Evolutionary conservation across 345 rosid genomes (phyloP), one percentile per base, ranked within the genome.

Genomic region (Eucalyptus microcorys): DNA sequence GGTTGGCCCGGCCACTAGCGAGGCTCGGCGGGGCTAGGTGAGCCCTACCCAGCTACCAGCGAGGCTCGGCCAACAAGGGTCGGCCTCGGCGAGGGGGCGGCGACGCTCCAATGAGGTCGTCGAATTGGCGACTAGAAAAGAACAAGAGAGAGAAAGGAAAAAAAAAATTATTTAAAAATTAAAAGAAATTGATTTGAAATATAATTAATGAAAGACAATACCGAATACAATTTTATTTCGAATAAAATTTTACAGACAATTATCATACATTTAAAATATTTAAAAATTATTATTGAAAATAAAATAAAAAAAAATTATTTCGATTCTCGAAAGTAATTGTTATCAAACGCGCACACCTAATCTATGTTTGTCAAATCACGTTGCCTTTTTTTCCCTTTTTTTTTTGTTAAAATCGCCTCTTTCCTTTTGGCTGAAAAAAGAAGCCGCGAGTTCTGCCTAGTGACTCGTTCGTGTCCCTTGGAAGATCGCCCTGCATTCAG

Each of bases 211-310:
- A 49, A 14, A 0, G n/a, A 49, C 3, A 1, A 0, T 14, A 49
- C 0, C 1, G 1, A 49, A 49, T 0, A 3, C 1, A 49, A 49
- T 49, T 49, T 0, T 14, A 14, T 49, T 49, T 0, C 0, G 14
- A n/a, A n/a, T n/a, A n/a, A n/a, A n/a, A n/a, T n/a, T n/a, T n/a
- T n/a, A n/a, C n/a, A n/a, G n/a, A n/a, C n/a, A n/a, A n/a, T n/a
- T n/a, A n/a, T n/a, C n/a, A n/a, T n/a, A n/a, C n/a, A n/a, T n/a
- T 49, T 49, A 49, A 49, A 49, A 49, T 49, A 0, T 0, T 49
- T 14, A 14, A 0, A 49, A 49, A 49, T 49, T 14, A 5, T 48
- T 12, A 0, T 0, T 0, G 0, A 0, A 0, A 48, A 48, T 0
- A 0, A 0, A 48, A 48, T 48, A 12, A 48, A 48, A 49, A 49